Percentiles rank a stretch among this genome's conserved stretches.
phyloP scores from a whole-genome alignment of 345 rosid genomes.

The Kandelia obovata region DNA sequence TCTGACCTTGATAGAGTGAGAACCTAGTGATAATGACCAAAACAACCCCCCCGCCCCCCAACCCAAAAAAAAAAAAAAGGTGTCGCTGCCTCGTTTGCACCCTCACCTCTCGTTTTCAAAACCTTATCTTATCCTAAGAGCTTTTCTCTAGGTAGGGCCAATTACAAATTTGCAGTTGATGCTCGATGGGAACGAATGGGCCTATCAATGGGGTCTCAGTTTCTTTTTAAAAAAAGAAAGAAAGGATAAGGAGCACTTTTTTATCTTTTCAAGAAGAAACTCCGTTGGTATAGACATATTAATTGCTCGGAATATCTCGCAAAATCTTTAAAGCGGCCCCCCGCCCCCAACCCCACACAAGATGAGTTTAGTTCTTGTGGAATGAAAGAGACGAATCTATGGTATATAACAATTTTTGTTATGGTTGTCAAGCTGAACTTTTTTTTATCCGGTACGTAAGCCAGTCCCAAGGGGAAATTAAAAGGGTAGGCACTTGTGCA shows the following conservation, averaged over 20 bases:
- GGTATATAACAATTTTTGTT: too few species aligned
- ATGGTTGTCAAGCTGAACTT: too few species aligned
- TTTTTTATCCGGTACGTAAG: too few species aligned
- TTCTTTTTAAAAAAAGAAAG: background rate
- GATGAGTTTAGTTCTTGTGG: too few species aligned
- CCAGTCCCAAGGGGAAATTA: too few species aligned
- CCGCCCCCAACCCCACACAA: background rate
- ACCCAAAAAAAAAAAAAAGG: background rate
- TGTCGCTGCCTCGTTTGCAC: background rate
- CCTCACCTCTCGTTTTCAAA: background rate
- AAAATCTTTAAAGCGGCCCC: background rate
- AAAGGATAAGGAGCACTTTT: background rate
- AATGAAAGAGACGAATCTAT: too few species aligned
- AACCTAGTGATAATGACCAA: conserved; percentile 1
- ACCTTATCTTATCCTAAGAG: background rate
- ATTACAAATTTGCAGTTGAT: background rate
- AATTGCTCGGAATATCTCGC: background rate
- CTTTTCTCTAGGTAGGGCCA: background rate
- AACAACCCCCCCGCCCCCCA: background rate
- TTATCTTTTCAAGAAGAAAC: background rate
- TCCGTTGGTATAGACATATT: background rate
- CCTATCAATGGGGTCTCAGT: background rate
- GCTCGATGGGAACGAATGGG: background rate
- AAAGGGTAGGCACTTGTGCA: too few species aligned
- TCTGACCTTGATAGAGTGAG: background rate